Conservation (phyloP, 495 filamentous ascomycete genomes). For the Niebla homalea region DNA sequence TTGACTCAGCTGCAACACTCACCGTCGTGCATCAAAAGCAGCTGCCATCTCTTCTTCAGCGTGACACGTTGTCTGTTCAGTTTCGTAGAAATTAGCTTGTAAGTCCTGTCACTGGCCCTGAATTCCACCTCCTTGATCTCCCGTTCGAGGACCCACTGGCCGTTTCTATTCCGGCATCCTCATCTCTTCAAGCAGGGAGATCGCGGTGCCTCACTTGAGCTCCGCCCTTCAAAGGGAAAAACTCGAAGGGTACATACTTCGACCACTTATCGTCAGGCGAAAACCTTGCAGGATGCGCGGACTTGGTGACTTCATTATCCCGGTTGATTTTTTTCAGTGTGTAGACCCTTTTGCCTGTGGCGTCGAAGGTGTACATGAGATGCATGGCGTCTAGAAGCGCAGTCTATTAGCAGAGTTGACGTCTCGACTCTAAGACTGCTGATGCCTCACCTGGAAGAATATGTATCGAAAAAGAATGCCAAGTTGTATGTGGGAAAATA, state of each 20-base stretch:
- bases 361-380: slow-evolving; percentile 66
- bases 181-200: no score
- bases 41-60: slow-evolving; percentile 79
- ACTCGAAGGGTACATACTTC: slow-evolving; percentile 33
- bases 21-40: slow-evolving; percentile 79
- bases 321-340: slow-evolving; percentile 71
- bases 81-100: not conserved
- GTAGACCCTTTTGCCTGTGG: slow-evolving; percentile 72
- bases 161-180: not conserved
- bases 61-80: slow-evolving; percentile 65
- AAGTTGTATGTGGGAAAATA: not conserved
- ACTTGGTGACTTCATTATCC: slow-evolving; percentile 70
- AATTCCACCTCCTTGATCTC: not conserved
- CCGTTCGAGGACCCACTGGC: not conserved
- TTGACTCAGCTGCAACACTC: slow-evolving; percentile 18
- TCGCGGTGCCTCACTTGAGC: no score
- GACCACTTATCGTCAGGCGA: slow-evolving; percentile 98
- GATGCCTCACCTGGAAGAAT: not conserved
- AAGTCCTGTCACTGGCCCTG: not conserved
- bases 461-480: not conserved
- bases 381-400: slow-evolving; percentile 28
- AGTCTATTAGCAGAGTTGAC: not conserved
- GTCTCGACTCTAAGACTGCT: not conserved
- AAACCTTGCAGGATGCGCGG: slow-evolving; percentile 91
- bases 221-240: not conserved